Evolutionary conservation across 768 basidiomycete species (phyloP), one percentile per base, ranked within the genome.

Genomic region (Phaeolepiota aurea): DNA sequence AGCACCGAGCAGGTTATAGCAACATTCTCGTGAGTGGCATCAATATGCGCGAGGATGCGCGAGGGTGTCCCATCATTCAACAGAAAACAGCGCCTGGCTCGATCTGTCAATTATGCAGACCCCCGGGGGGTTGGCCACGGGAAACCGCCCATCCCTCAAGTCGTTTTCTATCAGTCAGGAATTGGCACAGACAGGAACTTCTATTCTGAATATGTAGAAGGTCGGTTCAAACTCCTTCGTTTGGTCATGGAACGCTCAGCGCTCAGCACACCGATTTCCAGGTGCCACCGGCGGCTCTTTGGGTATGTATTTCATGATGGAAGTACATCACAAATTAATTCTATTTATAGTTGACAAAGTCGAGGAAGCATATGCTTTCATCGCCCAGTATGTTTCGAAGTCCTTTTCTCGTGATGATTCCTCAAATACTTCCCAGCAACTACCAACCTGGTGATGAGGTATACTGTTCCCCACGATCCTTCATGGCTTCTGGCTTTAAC

Each of bases 351-450:
- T 62, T 30, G 78, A 79, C 43, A 85, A 87, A 51, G 79, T 87
- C 2, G 78, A 86, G 58, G 82, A 86, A 47, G 83, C 77, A 22
- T 84, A 85, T 59, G 79, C 73, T n/a, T 87, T 87, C 52, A 79
- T 87, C 49, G 75, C 84, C 15, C 81, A 87, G 82, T 86, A 50
- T 57, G 82, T 63, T 12, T 12, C 5, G 11, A 14, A 18, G 1
- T 30, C 31, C 4, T 31, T 33, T 40, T 34, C 32, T 31, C 33
- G 7, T 32, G 35, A 34, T n/a, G 18, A 22, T n/a, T 14, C 9
- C 23, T 33, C 20, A 13, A 31, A 30, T 11, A 20, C 13, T n/a
- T 18, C 21, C 12, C 40, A 87, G 83, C 46, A 87, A 87, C 47
- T 87, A 77, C 48, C 62, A 60, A 37, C 76, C 76, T 12, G 83